These are phyloP conservation scores for Solanum pennellii DNA, from an alignment of 257 asterid species.

Conservation along the genomic window DNA sequence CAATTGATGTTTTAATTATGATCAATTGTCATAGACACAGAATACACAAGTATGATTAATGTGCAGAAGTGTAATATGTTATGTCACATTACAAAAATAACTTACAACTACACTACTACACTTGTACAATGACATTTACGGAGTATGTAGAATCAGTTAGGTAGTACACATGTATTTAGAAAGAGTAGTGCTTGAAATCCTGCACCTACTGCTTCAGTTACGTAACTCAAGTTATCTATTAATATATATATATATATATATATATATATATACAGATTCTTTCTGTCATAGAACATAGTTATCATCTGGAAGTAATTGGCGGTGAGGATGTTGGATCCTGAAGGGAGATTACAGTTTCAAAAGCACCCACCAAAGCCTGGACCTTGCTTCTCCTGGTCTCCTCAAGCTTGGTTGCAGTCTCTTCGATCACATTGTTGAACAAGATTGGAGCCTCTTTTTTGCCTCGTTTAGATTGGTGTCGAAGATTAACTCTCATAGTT, in stretches of 20 bases:
- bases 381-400: constrained; percentile 46
- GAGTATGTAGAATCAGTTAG: neutral
- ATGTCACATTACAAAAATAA: neutral
- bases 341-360: constrained; percentile 44
- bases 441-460: neutral
- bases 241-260: neutral
- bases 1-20: neutral
- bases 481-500: neutral
- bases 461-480: neutral
- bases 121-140: neutral
- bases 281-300: neutral
- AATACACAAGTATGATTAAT: neutral
- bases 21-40: neutral
- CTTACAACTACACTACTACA: neutral
- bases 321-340: constrained; percentile 18
- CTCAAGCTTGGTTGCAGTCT: constrained; percentile 38
- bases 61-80: neutral
- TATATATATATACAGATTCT: neutral
- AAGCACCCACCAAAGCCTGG: constrained; percentile 58
- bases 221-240: neutral
- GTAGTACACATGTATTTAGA: neutral
- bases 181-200: neutral
- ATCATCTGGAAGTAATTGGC: neutral
- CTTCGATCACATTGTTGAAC: constrained; percentile 28
- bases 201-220: neutral